These are phyloP conservation scores for Candida taoyuanica DNA, from an alignment of 805 yeast genomes.

Conservation along the genomic window DNA sequence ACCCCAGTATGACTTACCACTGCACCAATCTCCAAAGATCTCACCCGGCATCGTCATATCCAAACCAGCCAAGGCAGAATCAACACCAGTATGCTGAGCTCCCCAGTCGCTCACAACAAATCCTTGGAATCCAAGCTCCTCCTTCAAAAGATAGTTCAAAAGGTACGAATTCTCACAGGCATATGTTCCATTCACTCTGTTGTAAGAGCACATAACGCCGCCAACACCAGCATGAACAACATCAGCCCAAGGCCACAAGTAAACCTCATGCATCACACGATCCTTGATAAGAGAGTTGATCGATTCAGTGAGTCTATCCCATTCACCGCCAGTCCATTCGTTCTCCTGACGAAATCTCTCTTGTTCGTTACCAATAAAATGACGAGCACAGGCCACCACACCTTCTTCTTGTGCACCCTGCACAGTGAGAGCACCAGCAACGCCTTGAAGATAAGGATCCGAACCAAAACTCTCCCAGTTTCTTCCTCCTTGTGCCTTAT, in stretches of 20 bases:
- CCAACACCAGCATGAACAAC: conserved; percentile 57
- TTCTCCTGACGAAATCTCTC: conserved; percentile 53
- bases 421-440: conserved; percentile 46
- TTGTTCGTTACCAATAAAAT: conserved; percentile 58
- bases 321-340: conserved; percentile 44
- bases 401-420: conserved; percentile 56
- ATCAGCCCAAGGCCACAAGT: conserved; percentile 65
- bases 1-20: conserved; percentile 55
- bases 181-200: conserved; percentile 50
- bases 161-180: conserved; percentile 57
- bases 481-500: conserved; percentile 59
- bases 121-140: conserved; percentile 62
- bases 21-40: conserved; percentile 46
- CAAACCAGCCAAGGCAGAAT: conserved; percentile 51
- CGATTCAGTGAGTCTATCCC: conserved; percentile 40
- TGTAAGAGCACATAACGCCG: conserved; percentile 58
- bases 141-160: conserved; percentile 51
- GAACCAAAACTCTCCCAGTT: conserved; percentile 63
- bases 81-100: conserved; percentile 56
- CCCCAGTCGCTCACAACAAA: conserved; percentile 66
- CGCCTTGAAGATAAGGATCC: conserved; percentile 58
- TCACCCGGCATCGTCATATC: conserved; percentile 69
- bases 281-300: conserved; percentile 55
- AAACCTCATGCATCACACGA: conserved; percentile 56
- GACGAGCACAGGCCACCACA: conserved; percentile 52